Evolutionary conservation across 192 early-diverging fungal species (phyloP).

Genomic region (Pilaira anomala): DNA sequence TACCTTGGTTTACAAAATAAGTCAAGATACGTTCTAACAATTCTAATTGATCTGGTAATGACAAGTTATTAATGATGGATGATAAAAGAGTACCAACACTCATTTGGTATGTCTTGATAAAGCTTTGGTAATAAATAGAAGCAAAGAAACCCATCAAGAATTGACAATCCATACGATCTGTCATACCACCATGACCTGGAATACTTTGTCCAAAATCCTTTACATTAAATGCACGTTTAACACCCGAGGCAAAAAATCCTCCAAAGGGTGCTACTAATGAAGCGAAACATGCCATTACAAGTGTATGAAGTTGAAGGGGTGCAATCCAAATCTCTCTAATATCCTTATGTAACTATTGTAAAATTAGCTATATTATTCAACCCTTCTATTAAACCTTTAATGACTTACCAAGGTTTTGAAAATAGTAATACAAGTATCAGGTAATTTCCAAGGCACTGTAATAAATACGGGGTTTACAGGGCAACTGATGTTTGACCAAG

Average conservation of each 20-base stretch:
- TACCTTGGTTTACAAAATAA: constrained; percentile 35
- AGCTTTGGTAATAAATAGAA: constrained; percentile 72
- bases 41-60: constrained; percentile 28
- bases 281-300: constrained; percentile 88
- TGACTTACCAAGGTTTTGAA: constrained; percentile 19
- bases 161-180: constrained; percentile 98
- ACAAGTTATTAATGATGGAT: constrained; percentile 23
- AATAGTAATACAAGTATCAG: constrained; percentile 2
- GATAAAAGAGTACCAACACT: constrained; percentile 23
- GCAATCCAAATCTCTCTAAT: constrained; percentile 62
- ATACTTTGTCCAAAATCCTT: constrained; percentile 97
- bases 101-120: constrained; percentile 27
- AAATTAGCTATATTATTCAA: not conserved
- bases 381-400: not conserved
- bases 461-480: constrained; percentile 53
- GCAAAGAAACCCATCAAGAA: constrained; percentile 94
- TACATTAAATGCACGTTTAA: constrained; percentile 94
- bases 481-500: constrained; percentile 46
- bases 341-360: constrained; percentile 16
- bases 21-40: constrained; percentile 28
- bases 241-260: constrained; percentile 95
- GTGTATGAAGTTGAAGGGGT: constrained; percentile 83
- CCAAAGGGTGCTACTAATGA: constrained; percentile 96
- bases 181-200: constrained; percentile 96
- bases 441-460: constrained; percentile 32